A percentile compares a stretch with the other conserved stretches of the same genome.
Evolutionary conservation across 306 rosid species (phyloP).

Genomic region (Quercus engelmannii): DNA sequence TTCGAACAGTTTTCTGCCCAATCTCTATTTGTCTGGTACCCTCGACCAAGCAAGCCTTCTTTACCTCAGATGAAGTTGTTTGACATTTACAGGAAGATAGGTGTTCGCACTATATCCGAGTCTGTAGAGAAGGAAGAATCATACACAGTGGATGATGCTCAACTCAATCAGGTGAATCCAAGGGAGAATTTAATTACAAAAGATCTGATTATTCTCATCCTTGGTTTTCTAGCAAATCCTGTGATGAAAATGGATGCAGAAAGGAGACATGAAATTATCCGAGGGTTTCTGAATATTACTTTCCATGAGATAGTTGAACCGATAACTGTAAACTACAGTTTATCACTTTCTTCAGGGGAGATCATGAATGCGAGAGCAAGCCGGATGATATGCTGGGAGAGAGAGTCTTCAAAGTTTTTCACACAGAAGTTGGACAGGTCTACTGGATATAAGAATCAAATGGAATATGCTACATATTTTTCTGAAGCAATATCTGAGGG

Average conservation of each 20-base stretch:
- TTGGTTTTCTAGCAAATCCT: conserved; percentile 63
- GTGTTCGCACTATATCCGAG: conserved; percentile 59
- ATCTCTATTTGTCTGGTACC: conserved; percentile 71
- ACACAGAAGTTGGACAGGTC: conserved; percentile 32
- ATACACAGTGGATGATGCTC: background rate
- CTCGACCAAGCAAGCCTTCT: conserved; percentile 36
- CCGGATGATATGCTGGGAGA: conserved; percentile 49
- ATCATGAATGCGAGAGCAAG: conserved; percentile 22
- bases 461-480: conserved; percentile 56
- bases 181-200: conserved; percentile 24
- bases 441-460: conserved; percentile 17
- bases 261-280: conserved; percentile 52
- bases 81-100: conserved; percentile 48
- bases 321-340: conserved; percentile 37
- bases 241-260: conserved; percentile 44
- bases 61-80: conserved; percentile 31
- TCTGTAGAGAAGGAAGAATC: conserved; percentile 40
- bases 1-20: conserved; percentile 31
- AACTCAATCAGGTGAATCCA: conserved; percentile 22
- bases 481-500: conserved; percentile 56
- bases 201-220: conserved; percentile 52
- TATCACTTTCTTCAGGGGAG: conserved; percentile 36
- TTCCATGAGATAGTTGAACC: conserved; percentile 41
- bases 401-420: conserved; percentile 31
- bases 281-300: conserved; percentile 35